Conservation (phyloP, 306 rosid species). For the Cucurbita maxima region DNA sequence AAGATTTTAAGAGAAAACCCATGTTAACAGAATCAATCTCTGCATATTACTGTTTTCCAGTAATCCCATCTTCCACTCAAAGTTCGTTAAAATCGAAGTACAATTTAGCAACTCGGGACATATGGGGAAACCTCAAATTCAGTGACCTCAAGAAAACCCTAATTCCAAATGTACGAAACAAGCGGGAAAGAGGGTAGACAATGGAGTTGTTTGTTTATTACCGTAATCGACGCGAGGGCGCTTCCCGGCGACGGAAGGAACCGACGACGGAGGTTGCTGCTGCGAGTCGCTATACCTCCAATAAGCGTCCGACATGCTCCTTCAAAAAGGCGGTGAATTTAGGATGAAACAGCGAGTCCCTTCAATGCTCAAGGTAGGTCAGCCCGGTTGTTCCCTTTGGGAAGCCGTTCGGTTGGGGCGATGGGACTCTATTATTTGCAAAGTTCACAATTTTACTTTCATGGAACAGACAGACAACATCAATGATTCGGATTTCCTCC, state of each 20-base stretch:
- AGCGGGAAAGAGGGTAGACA: neutral
- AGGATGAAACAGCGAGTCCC: neutral
- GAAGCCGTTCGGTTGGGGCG: neutral
- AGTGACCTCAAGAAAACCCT: conserved; percentile 11
- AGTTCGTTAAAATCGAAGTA: neutral
- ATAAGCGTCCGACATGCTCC: conserved; percentile 62
- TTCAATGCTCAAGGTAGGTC: neutral
- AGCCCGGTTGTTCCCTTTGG: neutral
- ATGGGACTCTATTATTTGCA: neutral
- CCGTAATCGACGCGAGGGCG: conserved; percentile 84
- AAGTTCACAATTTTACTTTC: neutral
- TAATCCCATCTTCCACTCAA: neutral
- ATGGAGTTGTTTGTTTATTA: conserved; percentile 4
- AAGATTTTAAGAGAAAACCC: neutral
- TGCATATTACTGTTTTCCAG: neutral
- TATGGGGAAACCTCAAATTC: neutral
- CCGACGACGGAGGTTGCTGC: conserved; percentile 33
- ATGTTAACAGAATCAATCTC: neutral
- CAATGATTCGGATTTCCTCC: neutral
- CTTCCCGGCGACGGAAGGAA: conserved; percentile 46
- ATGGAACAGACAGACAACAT: neutral
- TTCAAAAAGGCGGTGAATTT: neutral
- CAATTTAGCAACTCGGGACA: neutral
- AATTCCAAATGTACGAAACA: conserved; percentile 4
- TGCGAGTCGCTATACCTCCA: conserved; percentile 86